Conservation (phyloP, 768 basidiomycete species). For the Pleurotus ostreatus region DNA sequence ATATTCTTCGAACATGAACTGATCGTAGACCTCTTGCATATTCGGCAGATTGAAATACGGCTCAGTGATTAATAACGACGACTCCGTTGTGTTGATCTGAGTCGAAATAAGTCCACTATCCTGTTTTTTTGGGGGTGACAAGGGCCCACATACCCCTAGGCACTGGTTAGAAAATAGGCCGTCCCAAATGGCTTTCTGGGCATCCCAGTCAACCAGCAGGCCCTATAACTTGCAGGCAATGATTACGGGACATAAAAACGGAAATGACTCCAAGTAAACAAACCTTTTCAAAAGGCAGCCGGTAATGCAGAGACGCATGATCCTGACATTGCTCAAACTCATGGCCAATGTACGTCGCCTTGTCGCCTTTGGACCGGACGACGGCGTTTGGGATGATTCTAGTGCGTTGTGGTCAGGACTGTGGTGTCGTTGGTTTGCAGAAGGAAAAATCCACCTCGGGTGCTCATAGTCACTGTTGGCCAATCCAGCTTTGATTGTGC, state of each 20-base stretch:
- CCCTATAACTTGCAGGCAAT: conserved; percentile 49
- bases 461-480: conserved; percentile 25
- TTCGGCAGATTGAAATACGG: conserved; percentile 93
- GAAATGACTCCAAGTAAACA: conserved; percentile 15
- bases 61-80: conserved; percentile 84
- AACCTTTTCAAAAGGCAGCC: conserved; percentile 88
- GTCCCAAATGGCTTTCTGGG: conserved; percentile 93
- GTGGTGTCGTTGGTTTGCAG: neutral
- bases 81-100: conserved; percentile 70
- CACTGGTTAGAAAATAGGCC: conserved; percentile 74
- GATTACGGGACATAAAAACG: conserved; percentile 3
- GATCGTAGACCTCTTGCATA: conserved; percentile 89
- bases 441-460: conserved; percentile 24
- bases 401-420: too few species aligned
- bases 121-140: too few species aligned
- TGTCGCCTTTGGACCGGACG: conserved; percentile 81
- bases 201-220: conserved; percentile 92
- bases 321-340: conserved; percentile 77
- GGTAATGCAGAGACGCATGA: conserved; percentile 76
- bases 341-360: conserved; percentile 79
- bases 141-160: conserved; percentile 46
- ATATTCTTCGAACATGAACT: conserved; percentile 96
- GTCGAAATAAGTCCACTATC: neutral
- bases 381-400: conserved; percentile 82
- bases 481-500: conserved; percentile 73